Evolutionary conservation across 257 asterid species (phyloP).

Genomic region (Solanum medicagineum): DNA sequence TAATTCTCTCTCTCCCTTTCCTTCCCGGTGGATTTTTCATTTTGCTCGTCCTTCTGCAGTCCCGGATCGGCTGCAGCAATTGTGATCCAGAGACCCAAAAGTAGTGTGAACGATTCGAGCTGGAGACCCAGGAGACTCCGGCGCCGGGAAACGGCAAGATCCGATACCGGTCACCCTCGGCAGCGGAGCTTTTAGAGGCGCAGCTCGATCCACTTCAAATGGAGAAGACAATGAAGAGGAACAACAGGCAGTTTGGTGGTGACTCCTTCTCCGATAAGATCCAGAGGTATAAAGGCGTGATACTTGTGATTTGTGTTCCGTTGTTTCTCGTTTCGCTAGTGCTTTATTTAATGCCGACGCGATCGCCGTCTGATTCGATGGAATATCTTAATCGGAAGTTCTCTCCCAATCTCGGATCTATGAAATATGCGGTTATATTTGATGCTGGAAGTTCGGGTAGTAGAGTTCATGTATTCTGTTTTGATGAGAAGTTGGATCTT

Average conservation of each 20-base stretch:
- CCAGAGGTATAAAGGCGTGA: conserved; percentile 54
- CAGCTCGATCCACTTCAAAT: conserved; percentile 18
- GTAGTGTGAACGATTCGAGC: conserved; percentile 11
- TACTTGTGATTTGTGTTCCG: conserved; percentile 62
- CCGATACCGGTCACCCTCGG: conserved; percentile 93
- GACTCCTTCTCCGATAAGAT: conserved; percentile 52
- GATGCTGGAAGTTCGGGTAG: conserved; percentile 34
- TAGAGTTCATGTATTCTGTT: conserved; percentile 27
- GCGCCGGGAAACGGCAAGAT: conserved; percentile 85
- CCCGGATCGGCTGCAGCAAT: not conserved
- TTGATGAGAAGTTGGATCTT: conserved; percentile 8
- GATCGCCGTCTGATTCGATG: conserved; percentile 5
- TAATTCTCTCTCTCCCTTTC: not conserved
- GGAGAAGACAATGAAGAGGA: conserved; percentile 64
- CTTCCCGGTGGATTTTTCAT: not conserved
- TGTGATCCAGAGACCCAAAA: not conserved
- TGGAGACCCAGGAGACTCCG: conserved; percentile 39
- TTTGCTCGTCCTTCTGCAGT: not conserved
- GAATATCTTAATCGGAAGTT: conserved; percentile 17
- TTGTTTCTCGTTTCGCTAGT: conserved; percentile 16
- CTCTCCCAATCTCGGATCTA: conserved; percentile 7
- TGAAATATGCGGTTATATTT: conserved; percentile 21
- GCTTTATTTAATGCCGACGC: conserved; percentile 21
- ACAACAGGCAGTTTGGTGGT: conserved; percentile 16
- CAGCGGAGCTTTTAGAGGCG: conserved; percentile 68